A percentile compares a stretch with the other conserved stretches of the same genome.
These are phyloP conservation scores for Aciculosporium take DNA, from an alignment of 2,329 filamentous ascomycete genomes.

Conservation along the genomic window DNA sequence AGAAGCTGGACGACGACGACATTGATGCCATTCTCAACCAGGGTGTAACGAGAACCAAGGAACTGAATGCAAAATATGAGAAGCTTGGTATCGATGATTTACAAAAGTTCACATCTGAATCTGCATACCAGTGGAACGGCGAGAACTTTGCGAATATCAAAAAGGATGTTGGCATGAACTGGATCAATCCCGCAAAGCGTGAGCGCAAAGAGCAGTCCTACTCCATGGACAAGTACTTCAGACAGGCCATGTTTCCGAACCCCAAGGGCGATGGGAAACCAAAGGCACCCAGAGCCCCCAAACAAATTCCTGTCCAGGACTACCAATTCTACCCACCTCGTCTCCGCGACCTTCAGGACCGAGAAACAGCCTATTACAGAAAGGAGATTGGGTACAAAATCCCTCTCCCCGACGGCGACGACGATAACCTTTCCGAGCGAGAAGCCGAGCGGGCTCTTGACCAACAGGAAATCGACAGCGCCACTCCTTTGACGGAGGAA, in stretches of 20 bases:
- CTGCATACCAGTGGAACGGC: constrained; percentile 97
- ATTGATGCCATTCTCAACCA: constrained; percentile 78
- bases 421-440: constrained; percentile 73
- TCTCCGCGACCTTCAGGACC: constrained; percentile 80
- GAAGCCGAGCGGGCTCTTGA: constrained; percentile 77
- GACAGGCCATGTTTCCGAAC: constrained; percentile 64
- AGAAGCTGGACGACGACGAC: constrained; percentile 67
- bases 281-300: constrained; percentile 88
- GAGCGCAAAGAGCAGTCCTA: constrained; percentile 97
- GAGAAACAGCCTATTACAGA: constrained; percentile 88
- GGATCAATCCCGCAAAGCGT: constrained; percentile 97
- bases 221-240: constrained; percentile 98
- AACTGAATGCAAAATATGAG: constrained; percentile 88
- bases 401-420: constrained; percentile 72
- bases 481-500: constrained; percentile 73
- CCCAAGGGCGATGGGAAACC: constrained; percentile 84
- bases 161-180: constrained; percentile 82
- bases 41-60: constrained; percentile 77
- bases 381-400: constrained; percentile 96
- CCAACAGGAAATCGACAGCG: constrained; percentile 87
- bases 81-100: constrained; percentile 93
- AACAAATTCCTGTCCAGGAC: constrained; percentile 83
- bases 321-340: constrained; percentile 91
- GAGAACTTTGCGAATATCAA: constrained; percentile 86
- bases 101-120: constrained; percentile 95